Evolutionary conservation across 345 rosid species (phyloP), one percentile per base, ranked within the genome.

Genomic region (Aurinia saxatilis): DNA sequence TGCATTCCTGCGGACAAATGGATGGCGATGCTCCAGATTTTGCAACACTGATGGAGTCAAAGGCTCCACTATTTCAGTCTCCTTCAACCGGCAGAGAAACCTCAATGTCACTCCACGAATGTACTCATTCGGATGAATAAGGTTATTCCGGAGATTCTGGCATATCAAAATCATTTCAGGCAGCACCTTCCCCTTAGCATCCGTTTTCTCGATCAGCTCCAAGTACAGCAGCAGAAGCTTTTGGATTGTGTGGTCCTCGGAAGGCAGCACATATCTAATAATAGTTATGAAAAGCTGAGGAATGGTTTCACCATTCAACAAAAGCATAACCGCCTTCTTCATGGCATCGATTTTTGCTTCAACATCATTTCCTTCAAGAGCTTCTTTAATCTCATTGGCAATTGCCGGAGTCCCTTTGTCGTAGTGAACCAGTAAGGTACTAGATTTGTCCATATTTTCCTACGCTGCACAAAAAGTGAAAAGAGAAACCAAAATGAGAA

Each of bases 141-240:
- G 96, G 75, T 90, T 84, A 81, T 90, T 90, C 70, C 91, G 75
- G 40, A 90, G 72, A 66, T 86, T 90, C 67, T 90, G 96, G 78
- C 96, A 90, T 58, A 89, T 89, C 70, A 89, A 75, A 73, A 89
- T 89, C 96, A 89, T 89, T 73, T 89, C 96, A 27, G 96, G 95
- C 35, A 90, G 73, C 62, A 86, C 89, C 77, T 73, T 79, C 33
- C 96, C 95, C 57, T 68, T 82, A 25, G 82, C 58, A 79, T 90
- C 95, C 7, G 85, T 83, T 75, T 84, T 86, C 39, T 90, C 95
- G 50, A 84, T 89, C 67, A 89, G 73, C 83, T 89, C 96, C 75
- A 89, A 73, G 72, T 89, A 89, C 30, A 86, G 62, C 61, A 89
- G 84, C 72, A 89, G 75, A 8, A 89, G 78, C 72, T 86, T 89